Conservation (phyloP, 345 rosid species). For the Populus deltoides region DNA sequence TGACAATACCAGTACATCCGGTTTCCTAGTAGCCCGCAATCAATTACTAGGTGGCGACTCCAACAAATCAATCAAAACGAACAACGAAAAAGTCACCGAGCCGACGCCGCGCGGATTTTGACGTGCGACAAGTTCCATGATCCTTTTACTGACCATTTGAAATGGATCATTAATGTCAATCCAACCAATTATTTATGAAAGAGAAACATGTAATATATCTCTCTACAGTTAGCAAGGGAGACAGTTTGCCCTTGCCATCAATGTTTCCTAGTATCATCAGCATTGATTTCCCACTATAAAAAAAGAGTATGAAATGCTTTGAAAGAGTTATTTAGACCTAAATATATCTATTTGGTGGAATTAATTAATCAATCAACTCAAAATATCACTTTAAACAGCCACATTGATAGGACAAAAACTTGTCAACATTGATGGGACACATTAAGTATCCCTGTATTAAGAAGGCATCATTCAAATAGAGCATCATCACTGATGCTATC, state of each 20-base stretch:
- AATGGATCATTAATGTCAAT: background rate
- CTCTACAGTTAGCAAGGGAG: background rate
- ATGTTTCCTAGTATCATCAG: no score
- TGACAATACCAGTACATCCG: no score
- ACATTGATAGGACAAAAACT: background rate
- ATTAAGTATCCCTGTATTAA: background rate
- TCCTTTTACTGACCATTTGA: background rate
- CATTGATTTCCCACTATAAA: background rate
- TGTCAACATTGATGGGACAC: no score
- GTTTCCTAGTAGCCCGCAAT: no score
- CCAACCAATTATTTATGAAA: background rate
- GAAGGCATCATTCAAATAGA: background rate
- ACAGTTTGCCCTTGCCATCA: no score
- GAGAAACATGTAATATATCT: background rate
- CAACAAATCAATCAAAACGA: no score
- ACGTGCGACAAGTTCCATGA: no score
- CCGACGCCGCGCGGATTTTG: no score
- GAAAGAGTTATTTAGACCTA: background rate
- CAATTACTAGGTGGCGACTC: no score
- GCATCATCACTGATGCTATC: background rate
- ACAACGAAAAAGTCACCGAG: no score
- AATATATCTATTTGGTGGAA: background rate
- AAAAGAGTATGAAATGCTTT: background rate
- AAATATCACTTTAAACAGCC: background rate
- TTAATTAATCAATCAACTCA: background rate